Conservation (phyloP, 345 rosid genomes). For the Sisymbrium irio region DNA sequence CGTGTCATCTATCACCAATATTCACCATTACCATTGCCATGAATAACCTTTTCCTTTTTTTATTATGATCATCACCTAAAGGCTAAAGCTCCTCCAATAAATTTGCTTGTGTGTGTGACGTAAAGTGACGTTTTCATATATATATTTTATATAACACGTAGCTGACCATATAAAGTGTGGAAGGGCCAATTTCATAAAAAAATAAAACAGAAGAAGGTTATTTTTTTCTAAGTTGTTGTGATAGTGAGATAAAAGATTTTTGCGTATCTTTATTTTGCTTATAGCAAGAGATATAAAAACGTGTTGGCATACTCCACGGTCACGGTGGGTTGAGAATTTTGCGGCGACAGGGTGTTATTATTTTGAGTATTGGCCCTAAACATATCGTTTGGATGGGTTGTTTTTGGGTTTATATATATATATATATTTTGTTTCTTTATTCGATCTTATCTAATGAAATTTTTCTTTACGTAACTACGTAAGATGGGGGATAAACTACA, state of each 20-base stretch:
- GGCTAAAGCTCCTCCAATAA: not conserved
- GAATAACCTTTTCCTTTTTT: not conserved
- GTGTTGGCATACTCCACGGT: conserved; percentile 25
- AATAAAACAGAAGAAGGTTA: not conserved
- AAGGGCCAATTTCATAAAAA: conserved; percentile 14
- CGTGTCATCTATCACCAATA: conserved; percentile 11
- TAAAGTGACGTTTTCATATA: conserved; percentile 11
- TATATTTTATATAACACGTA: not conserved
- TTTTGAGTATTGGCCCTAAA: not conserved
- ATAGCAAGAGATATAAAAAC: not conserved
- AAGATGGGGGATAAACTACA: not conserved
- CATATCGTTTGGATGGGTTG: not conserved
- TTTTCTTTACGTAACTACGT: not conserved
- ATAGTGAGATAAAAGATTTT: conserved; percentile 10
- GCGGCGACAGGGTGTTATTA: conserved; percentile 4
- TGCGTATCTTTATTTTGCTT: conserved; percentile 29
- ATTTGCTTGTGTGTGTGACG: not conserved
- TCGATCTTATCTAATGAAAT: not conserved
- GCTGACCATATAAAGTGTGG: not conserved
- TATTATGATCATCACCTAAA: conserved; percentile 7
- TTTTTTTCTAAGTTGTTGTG: not conserved
- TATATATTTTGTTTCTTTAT: not conserved
- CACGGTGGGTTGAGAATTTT: conserved; percentile 4
- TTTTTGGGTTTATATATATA: not conserved
- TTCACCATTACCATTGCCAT: not conserved